phyloP scores from a whole-genome alignment of 345 rosid genomes.

The Eucalyptus brandiana region DNA sequence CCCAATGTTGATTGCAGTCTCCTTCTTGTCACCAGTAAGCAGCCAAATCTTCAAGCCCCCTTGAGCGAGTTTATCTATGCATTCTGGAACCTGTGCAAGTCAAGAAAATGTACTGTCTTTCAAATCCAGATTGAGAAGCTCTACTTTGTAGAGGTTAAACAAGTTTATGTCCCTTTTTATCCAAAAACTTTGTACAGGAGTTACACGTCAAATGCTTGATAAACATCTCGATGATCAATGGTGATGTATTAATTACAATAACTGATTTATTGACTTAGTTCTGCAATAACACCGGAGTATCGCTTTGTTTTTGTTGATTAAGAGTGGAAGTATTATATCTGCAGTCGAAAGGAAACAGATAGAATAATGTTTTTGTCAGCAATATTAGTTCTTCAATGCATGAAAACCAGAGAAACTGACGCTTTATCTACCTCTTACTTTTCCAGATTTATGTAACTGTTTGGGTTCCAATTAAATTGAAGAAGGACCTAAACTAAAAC shows the following conservation, averaged over 20 bases:
- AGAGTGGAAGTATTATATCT: not conserved
- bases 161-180: not conserved
- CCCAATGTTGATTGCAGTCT: slow-evolving; percentile 87
- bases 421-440: not conserved
- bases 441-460: not conserved
- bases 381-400: not conserved
- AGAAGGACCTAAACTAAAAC: not conserved
- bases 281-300: not conserved
- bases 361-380: not conserved
- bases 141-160: not conserved
- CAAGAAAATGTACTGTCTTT: not conserved
- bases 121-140: not conserved
- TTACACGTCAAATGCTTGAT: not conserved
- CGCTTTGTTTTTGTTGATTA: not conserved
- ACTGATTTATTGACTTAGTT: not conserved
- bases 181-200: not conserved
- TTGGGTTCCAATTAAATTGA: not conserved
- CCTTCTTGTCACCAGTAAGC: slow-evolving; percentile 80
- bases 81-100: slow-evolving; percentile 54
- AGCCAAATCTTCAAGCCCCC: slow-evolving; percentile 85
- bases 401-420: not conserved
- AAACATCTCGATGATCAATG: not conserved
- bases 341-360: not conserved
- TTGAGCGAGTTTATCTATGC: slow-evolving; percentile 88
- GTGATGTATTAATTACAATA: not conserved